Evolutionary conservation across 2,329 filamentous ascomycete genomes (phyloP), one percentile per base, ranked within the genome.

Genomic region (Juglanconis oblonga): DNA sequence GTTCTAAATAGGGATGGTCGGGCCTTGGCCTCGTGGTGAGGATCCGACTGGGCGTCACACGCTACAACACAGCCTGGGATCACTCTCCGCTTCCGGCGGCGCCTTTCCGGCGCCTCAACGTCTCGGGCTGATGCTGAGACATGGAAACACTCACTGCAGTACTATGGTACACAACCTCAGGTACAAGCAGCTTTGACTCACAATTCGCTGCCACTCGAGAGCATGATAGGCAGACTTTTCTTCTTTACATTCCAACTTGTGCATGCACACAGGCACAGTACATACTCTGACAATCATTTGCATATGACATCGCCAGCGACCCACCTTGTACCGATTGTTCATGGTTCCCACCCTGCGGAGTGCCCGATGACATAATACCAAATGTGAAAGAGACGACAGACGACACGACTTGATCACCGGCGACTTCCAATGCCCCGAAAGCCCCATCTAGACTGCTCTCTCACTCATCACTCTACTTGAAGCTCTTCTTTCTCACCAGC

Each of bases 1-100:
- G 38, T 35, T 54, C 52, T 54, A 54, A 54, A 35, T 51, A 51
- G 33, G 49, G 33, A 52, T 36, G 49, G 13, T n/a, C 45, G 52
- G 52, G 33, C 33, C 24, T 24, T 24, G 50, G 50, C 35, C 32
- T 38, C 7, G 35, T 29, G 50, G 50, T 38, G 33, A 52, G 50
- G 33, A 52, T 29, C 50, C n/a, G 35, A 52, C 33, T 24, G 32
- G 50, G 50, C 32, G 33, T 36, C 50, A 52, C 50, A 38, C 44
- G 14, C 44, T 47, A 9, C 44, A 52, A 38, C 50, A 52, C 24
- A 32, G 50, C 17, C 50, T 14, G 35, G 50, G 50, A 52, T 52
- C 35, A 36, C n/a, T 33, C 50, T 52, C 50, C 50, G 50, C 50
- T 52, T 52, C 33, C 50, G 24, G 24, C 24, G 24, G 24, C 24